These are phyloP conservation scores for Angomonas ambiguus DNA, from an alignment of 208 protist species.

Conservation along the genomic window DNA sequence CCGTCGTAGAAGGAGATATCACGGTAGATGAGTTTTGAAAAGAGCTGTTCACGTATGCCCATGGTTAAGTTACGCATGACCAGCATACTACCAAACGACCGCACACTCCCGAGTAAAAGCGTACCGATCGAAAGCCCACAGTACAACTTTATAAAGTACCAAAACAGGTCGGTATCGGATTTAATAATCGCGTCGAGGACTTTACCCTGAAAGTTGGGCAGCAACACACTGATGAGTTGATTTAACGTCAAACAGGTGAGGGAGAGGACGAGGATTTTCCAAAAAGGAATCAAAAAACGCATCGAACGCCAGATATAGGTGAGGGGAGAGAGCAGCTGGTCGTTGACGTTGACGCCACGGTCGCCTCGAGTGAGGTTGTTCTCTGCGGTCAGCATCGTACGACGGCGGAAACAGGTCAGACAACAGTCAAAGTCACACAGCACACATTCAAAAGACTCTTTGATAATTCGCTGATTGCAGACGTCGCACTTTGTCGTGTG, in stretches of 20 bases:
- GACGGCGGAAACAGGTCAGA: conserved; percentile 36
- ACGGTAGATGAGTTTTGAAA: conserved; percentile 47
- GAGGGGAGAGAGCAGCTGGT: conserved; percentile 29
- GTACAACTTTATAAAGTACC: conserved; percentile 35
- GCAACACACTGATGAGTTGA: conserved; percentile 31
- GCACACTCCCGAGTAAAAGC: conserved; percentile 37
- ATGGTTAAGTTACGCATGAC: conserved; percentile 47
- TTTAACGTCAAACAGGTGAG: conserved; percentile 35
- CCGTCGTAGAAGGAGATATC: conserved; percentile 55
- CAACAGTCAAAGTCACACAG: conserved; percentile 53
- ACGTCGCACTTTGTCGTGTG: conserved; percentile 37
- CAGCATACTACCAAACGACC: conserved; percentile 44
- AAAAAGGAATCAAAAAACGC: conserved; percentile 36
- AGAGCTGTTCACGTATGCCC: conserved; percentile 38
- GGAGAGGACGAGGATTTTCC: conserved; percentile 28
- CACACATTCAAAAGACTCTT: conserved; percentile 35
- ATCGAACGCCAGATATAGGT: conserved; percentile 40
- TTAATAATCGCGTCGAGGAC: conserved; percentile 45
- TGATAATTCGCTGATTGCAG: conserved; percentile 50
- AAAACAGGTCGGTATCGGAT: conserved; percentile 24
- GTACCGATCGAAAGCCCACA: conserved; percentile 29
- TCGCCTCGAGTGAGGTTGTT: conserved; percentile 26
- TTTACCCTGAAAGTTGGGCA: conserved; percentile 52
- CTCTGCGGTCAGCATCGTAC: conserved; percentile 21
- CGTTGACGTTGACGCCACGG: conserved; percentile 13